Evolutionary conservation across 345 rosid genomes (phyloP), one percentile per base, ranked within the genome.

Genomic region (Dipteronia dyeriana): DNA sequence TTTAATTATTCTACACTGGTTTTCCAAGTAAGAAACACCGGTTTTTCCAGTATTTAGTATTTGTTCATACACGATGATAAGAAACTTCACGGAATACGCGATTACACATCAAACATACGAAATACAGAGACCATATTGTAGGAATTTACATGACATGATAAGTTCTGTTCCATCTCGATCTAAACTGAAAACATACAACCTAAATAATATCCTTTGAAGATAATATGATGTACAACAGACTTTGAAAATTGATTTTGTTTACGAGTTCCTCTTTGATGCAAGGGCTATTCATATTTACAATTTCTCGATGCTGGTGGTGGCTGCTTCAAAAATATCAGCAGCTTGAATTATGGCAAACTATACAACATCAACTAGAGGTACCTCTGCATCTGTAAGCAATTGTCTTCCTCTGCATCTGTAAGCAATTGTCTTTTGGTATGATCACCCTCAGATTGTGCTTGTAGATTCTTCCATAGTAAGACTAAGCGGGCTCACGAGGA

Each of bases 401-500:
- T 71, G 57, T 69, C 51, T 57, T 45, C 41, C 84, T 71, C 67
- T 20, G 80, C 82, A 66, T 62, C 78, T 71, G 43, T 43, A 56
- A 74, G 63, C 17, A 39, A 41, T 59, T 71, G 57, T 69, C 51
- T 57, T 45, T 68, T 25, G 57, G 68, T 43, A 53, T 63, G 16
- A 29, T 59, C 22, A 73, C 29, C 66, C 9, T 10, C 60, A 38
- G 77, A 39, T 53, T 29, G 51, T 61, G 64, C 38, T 38, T n/a
- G 16, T 19, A 17, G 39, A 19, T 43, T 47, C 68, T 34, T 59
- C 29, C 14, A 7, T 9, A 54, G 34, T 13, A 25, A 70, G 47
- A 67, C 64, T 86, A 88, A 43, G 88, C 82, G 39, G 97, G 90
- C 65, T 94, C 91, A 2, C 79, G 88, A 67, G 83, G 84, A 49